phyloP scores from a whole-genome alignment of 345 rosid species.

The Euphorbia peplus region DNA sequence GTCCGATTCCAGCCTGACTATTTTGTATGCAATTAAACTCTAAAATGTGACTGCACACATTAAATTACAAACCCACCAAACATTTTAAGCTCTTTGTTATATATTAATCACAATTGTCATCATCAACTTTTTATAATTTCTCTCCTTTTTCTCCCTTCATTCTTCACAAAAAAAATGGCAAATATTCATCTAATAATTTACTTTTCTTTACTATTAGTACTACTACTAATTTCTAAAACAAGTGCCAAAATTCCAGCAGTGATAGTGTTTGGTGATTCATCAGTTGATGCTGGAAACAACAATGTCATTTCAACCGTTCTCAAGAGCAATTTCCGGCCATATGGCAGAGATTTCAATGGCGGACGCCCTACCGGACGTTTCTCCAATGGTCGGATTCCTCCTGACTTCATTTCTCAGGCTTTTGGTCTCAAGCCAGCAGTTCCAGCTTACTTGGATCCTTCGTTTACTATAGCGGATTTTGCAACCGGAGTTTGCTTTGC shows the following conservation, averaged over 20 bases:
- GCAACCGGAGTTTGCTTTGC: slow-evolving; percentile 87
- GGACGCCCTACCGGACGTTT: slow-evolving; percentile 71
- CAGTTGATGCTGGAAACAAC: slow-evolving; percentile 83
- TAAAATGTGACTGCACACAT: too few relatives aligned
- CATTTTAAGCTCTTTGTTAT: too few relatives aligned
- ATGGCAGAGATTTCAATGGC: slow-evolving; percentile 66
- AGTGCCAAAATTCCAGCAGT: slow-evolving; percentile 44
- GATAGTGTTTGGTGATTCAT: slow-evolving; percentile 75
- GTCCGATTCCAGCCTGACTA: too few relatives aligned
- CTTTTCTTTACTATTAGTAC: neutral
- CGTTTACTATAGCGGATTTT: slow-evolving; percentile 53
- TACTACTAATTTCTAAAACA: neutral
- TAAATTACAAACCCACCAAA: too few relatives aligned
- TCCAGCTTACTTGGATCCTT: slow-evolving; percentile 81
- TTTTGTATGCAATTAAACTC: too few relatives aligned
- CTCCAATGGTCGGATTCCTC: slow-evolving; percentile 65
- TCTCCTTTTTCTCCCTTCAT: neutral
- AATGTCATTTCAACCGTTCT: slow-evolving; percentile 57
- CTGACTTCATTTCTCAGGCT: slow-evolving; percentile 77
- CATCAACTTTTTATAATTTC: neutral
- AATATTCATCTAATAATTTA: neutral
- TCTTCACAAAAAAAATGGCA: neutral
- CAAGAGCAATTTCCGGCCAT: slow-evolving; percentile 72
- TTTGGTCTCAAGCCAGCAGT: slow-evolving; percentile 59
- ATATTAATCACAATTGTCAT: neutral